phyloP scores from a whole-genome alignment of 169 alveolate species.

The Cryptosporidium ubiquitum region DNA sequence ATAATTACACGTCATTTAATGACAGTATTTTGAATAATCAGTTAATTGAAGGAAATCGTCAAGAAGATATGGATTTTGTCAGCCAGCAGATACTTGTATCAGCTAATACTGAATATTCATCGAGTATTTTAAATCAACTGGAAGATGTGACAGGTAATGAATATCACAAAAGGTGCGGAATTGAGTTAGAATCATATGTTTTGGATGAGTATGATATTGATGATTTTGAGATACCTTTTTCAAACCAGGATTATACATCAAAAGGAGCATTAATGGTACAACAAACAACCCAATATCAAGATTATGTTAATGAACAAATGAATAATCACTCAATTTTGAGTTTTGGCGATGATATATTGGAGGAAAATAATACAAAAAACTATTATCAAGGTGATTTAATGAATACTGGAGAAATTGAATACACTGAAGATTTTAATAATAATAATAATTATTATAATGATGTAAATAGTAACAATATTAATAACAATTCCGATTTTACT shows the following conservation, averaged over 20 bases:
- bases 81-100: not conserved
- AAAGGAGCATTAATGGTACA: not conserved
- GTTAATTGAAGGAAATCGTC: not conserved
- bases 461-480: no score
- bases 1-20: not conserved
- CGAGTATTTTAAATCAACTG: not conserved
- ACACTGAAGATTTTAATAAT: not conserved
- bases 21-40: not conserved
- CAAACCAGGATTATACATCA: not conserved
- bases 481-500: not conserved
- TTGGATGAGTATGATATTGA: constrained; percentile 22
- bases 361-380: not conserved
- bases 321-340: not conserved
- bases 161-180: not conserved
- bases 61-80: not conserved
- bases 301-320: not conserved
- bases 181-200: constrained; percentile 22
- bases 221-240: constrained; percentile 2
- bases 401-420: not conserved
- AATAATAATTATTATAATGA: no score
- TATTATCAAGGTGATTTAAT: not conserved
- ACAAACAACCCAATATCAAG: not conserved
- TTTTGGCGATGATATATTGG: constrained; percentile 1
- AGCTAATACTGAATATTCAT: not conserved
- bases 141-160: not conserved